Conservation (phyloP, 768 basidiomycete genomes). For the Strobilomyces dryophilus region DNA sequence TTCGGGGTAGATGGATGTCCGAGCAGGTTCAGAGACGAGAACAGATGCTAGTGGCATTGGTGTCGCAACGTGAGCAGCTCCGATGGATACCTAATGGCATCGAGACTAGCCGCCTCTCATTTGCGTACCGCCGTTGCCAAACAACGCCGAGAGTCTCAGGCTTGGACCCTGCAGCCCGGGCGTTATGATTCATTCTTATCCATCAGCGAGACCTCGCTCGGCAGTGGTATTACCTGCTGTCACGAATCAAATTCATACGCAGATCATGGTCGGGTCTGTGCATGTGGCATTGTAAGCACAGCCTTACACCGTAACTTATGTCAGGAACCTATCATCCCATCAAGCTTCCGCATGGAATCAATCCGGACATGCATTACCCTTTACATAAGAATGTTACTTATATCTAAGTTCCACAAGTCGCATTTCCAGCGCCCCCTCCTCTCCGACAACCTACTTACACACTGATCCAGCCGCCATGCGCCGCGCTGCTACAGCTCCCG, state of each 20-base stretch:
- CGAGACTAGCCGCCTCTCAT: background rate
- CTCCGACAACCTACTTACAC: background rate
- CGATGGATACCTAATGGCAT: background rate
- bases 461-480: slow-evolving; percentile 3
- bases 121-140: no score
- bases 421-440: background rate
- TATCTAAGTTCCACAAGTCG: slow-evolving; percentile 2
- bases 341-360: background rate
- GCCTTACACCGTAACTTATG: background rate
- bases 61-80: no score
- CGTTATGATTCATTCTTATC: background rate
- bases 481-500: background rate
- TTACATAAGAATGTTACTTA: no score
- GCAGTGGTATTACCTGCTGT: no score
- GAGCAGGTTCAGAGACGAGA: background rate
- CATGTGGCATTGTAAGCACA: background rate
- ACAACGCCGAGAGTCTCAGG: background rate
- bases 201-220: background rate
- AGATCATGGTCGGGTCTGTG: background rate
- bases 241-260: no score
- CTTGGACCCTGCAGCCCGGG: background rate
- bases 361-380: background rate
- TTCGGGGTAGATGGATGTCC: no score
- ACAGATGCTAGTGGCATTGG: no score
- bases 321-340: background rate